Percentiles rank a stretch among this genome's conserved stretches.
phyloP scores from a whole-genome alignment of 169 alveolate genomes.

The Eimeria mitis region DNA sequence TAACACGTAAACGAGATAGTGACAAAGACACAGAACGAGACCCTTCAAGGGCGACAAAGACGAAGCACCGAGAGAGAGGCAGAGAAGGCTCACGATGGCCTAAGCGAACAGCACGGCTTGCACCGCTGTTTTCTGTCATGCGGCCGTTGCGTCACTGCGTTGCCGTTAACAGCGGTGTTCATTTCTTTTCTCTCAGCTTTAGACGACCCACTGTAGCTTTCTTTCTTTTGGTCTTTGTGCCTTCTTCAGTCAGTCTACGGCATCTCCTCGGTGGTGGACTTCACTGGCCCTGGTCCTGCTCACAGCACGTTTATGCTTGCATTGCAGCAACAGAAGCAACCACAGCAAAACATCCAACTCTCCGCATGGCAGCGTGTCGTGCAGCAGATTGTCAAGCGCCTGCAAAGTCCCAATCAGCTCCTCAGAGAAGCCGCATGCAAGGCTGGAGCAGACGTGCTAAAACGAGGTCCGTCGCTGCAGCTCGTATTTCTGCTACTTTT shows the following conservation, averaged over 20 bases:
- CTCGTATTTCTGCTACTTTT: background rate
- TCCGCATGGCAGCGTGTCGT: conserved; percentile 56
- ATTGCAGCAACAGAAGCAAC: conserved; percentile 42
- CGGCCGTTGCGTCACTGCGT: background rate
- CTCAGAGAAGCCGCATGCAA: conserved; percentile 74
- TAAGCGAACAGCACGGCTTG: background rate
- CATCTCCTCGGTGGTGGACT: conserved; percentile 71
- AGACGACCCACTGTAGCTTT: background rate
- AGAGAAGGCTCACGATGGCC: background rate
- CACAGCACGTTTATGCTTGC: conserved; percentile 33
- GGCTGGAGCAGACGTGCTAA: conserved; percentile 58
- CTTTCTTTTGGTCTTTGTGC: background rate
- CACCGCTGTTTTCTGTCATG: background rate
- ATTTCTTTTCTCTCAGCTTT: background rate
- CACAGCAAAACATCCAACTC: conserved; percentile 1
- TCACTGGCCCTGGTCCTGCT: conserved; percentile 31
- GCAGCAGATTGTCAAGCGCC: conserved; percentile 36
- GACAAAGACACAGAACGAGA: background rate
- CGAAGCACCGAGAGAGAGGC: background rate
- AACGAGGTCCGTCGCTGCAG: conserved; percentile 20
- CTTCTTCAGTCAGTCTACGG: conserved; percentile 58
- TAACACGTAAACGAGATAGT: background rate
- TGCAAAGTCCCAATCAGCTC: conserved; percentile 47
- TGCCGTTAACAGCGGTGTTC: background rate
- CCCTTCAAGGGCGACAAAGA: background rate